Conservation (phyloP, 1,284 basidiomycete genomes). For the Ceratobasidium papillatum region DNA sequence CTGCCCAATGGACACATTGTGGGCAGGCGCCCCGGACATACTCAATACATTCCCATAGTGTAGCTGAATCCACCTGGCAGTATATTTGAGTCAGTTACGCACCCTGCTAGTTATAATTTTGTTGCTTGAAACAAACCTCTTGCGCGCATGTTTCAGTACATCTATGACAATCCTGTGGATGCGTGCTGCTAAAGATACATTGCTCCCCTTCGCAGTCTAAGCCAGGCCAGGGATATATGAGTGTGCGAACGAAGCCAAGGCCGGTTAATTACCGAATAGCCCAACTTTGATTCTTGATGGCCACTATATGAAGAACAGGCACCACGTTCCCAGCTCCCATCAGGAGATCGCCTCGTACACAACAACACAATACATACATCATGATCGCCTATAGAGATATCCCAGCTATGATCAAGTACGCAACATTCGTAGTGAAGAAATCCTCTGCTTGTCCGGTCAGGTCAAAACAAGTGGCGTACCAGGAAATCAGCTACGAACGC, state of each 20-base stretch:
- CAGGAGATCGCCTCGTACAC: neutral
- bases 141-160: neutral
- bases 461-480: neutral
- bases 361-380: neutral
- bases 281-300: neutral
- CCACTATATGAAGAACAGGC: neutral
- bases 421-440: slow-evolving; percentile 10
- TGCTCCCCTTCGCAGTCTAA: slow-evolving; percentile 1
- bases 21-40: neutral
- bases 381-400: neutral
- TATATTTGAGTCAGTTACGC: too few species aligned
- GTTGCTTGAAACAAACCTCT: slow-evolving; percentile 9
- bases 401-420: neutral
- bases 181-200: slow-evolving; percentile 1
- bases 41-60: neutral
- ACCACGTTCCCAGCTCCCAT: neutral
- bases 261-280: neutral
- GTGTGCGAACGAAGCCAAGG: neutral
- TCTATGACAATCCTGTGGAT: neutral
- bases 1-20: neutral
- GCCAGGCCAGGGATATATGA: neutral
- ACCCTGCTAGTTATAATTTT: neutral
- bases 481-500: neutral
- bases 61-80: neutral
- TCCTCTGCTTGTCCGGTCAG: neutral